Evolutionary conservation across 768 basidiomycete species (phyloP).

Genomic region (Pholiota microspora): DNA sequence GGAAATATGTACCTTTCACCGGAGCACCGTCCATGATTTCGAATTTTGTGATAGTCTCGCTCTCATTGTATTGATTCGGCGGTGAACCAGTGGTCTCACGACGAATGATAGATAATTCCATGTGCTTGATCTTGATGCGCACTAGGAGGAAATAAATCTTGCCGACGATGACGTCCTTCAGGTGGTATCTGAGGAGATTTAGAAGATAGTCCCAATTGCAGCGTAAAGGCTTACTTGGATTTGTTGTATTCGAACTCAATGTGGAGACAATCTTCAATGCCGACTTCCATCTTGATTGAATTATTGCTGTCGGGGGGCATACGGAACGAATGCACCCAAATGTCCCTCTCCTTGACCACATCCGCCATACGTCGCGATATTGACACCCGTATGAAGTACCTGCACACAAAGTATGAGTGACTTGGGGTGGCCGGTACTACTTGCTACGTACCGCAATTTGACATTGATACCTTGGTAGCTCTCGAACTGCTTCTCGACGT

Average conservation of each 20-base stretch:
- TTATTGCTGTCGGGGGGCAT: conserved; percentile 99
- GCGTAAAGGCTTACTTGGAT: conserved; percentile 70
- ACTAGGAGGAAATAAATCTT: conserved; percentile 99
- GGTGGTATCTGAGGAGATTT: conserved; percentile 73
- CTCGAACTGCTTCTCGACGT: conserved; percentile 99
- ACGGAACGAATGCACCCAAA: conserved; percentile 98
- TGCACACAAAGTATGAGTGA: conserved; percentile 29
- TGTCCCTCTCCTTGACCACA: conserved; percentile 86
- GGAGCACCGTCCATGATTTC: conserved; percentile 99
- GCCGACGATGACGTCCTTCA: conserved; percentile 98
- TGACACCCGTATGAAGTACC: conserved; percentile 90
- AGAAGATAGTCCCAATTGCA: background rate
- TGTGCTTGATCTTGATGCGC: conserved; percentile 99
- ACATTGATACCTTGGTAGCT: conserved; percentile 98
- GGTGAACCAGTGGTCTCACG: conserved; percentile 95
- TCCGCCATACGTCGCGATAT: conserved; percentile 93
- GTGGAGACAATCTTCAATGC: conserved; percentile 97
- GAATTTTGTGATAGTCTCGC: conserved; percentile 98
- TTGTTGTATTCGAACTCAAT: conserved; percentile 99
- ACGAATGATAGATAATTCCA: conserved; percentile 98
- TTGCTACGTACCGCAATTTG: conserved; percentile 74
- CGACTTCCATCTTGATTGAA: conserved; percentile 99
- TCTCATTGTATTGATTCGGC: conserved; percentile 99
- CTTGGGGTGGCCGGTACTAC: background rate
- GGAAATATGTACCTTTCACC: conserved; percentile 74